Percentiles rank a stretch among this genome's conserved stretches.
These are phyloP conservation scores for Chenopodium album DNA, from an alignment of 148 eudicot genomes.

Conservation along the genomic window DNA sequence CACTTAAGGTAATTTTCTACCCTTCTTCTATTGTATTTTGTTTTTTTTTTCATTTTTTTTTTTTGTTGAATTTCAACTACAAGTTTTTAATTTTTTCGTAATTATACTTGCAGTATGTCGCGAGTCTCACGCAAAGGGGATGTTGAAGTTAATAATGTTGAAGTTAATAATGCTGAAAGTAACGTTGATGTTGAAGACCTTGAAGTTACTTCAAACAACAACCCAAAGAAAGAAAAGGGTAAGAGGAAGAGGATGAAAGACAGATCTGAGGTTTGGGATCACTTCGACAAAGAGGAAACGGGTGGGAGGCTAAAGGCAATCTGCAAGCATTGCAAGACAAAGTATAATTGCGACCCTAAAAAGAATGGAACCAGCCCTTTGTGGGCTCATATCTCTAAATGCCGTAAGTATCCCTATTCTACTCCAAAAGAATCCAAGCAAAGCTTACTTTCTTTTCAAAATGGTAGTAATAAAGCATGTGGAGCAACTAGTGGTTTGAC, in stretches of 20 bases:
- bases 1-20: no score
- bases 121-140: no score
- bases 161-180: no score
- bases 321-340: background rate
- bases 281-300: background rate
- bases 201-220: no score
- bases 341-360: background rate
- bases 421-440: background rate
- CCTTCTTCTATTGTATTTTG: no score
- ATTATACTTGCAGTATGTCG: no score
- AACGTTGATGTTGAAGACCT: no score
- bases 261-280: background rate
- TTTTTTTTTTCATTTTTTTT: no score
- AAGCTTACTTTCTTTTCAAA: background rate
- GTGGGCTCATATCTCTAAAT: background rate
- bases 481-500: background rate
- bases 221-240: no score
- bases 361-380: background rate
- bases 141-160: no score
- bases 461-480: background rate
- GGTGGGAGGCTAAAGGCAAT: background rate
- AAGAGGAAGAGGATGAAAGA: background rate
- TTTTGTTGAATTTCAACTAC: no score
- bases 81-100: no score
- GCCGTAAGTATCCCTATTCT: background rate